A percentile compares a stretch with the other conserved stretches of the same genome.
Conservation (phyloP, 1,139 yeast species). For the Candida gigantensis region DNA sequence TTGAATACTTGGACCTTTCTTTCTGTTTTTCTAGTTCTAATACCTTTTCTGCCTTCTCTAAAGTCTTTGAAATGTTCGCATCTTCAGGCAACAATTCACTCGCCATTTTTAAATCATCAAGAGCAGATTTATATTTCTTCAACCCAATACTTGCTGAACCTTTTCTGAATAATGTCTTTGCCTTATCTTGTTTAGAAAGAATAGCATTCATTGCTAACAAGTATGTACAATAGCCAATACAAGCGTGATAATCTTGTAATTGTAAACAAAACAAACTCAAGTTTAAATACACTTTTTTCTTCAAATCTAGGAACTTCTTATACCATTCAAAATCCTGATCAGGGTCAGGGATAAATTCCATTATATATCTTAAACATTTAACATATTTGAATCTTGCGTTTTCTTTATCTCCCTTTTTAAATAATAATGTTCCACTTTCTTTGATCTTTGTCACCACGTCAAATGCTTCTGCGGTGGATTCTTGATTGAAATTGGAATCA, state of each 20-base stretch:
- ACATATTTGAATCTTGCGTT: slow-evolving; percentile 61
- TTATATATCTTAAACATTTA: slow-evolving; percentile 65
- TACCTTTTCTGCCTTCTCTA: slow-evolving; percentile 37
- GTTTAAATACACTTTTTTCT: slow-evolving; percentile 63
- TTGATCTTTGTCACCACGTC: slow-evolving; percentile 57
- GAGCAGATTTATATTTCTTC: slow-evolving; percentile 52
- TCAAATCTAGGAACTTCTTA: slow-evolving; percentile 51
- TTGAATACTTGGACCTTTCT: slow-evolving; percentile 57
- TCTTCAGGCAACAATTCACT: slow-evolving; percentile 49
- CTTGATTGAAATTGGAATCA: slow-evolving; percentile 62
- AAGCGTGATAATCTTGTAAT: slow-evolving; percentile 41
- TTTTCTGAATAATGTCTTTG: slow-evolving; percentile 64
- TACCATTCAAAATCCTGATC: slow-evolving; percentile 61
- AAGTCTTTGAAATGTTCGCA: slow-evolving; percentile 45
- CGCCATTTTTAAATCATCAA: slow-evolving; percentile 48
- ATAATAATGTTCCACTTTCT: slow-evolving; percentile 62
- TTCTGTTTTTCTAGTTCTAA: slow-evolving; percentile 45
- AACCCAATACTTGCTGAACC: slow-evolving; percentile 51
- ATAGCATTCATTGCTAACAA: slow-evolving; percentile 50
- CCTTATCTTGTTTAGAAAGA: slow-evolving; percentile 43
- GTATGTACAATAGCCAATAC: slow-evolving; percentile 55
- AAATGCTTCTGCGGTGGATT: slow-evolving; percentile 55
- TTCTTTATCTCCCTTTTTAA: slow-evolving; percentile 50
- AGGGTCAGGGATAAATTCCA: slow-evolving; percentile 70
- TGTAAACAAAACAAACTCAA: slow-evolving; percentile 55